A percentile compares a stretch with the other conserved stretches of the same genome.
Conservation (phyloP, 1,139 yeast genomes). For the Petasospora fabianii region DNA sequence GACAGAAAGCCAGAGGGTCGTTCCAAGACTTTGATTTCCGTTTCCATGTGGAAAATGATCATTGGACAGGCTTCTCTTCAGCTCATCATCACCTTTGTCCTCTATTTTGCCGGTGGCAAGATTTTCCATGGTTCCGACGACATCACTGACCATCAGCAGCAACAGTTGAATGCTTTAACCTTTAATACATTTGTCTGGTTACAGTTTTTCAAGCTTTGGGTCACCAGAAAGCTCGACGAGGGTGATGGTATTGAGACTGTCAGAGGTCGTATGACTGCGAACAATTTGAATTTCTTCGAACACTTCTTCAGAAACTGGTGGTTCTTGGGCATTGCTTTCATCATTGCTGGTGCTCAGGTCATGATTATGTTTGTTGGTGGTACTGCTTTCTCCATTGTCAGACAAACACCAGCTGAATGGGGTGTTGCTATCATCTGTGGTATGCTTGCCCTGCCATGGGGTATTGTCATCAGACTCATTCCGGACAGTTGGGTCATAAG, state of each 20-base stretch:
- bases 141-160: constrained; percentile 43
- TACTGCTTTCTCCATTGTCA: constrained; percentile 79
- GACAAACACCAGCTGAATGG: constrained; percentile 87
- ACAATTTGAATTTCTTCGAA: constrained; percentile 75
- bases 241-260: constrained; percentile 62
- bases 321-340: constrained; percentile 63
- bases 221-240: constrained; percentile 89
- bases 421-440: constrained; percentile 86
- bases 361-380: constrained; percentile 97
- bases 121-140: constrained; percentile 48
- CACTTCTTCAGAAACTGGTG: constrained; percentile 81
- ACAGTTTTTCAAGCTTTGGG: constrained; percentile 91
- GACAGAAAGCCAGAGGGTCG: constrained; percentile 85
- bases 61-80: constrained; percentile 81
- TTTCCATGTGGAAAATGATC: constrained; percentile 98
- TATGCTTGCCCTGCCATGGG: constrained; percentile 75
- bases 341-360: constrained; percentile 82
- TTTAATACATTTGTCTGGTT: constrained; percentile 97
- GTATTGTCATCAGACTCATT: constrained; percentile 65
- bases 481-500: constrained; percentile 78
- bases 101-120: constrained; percentile 72
- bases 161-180: constrained; percentile 75
- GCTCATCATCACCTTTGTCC: constrained; percentile 67
- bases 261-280: constrained; percentile 52
- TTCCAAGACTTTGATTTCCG: constrained; percentile 72